Conservation (phyloP, 2,329 filamentous ascomycete species). For the Apiospora arundinis region DNA sequence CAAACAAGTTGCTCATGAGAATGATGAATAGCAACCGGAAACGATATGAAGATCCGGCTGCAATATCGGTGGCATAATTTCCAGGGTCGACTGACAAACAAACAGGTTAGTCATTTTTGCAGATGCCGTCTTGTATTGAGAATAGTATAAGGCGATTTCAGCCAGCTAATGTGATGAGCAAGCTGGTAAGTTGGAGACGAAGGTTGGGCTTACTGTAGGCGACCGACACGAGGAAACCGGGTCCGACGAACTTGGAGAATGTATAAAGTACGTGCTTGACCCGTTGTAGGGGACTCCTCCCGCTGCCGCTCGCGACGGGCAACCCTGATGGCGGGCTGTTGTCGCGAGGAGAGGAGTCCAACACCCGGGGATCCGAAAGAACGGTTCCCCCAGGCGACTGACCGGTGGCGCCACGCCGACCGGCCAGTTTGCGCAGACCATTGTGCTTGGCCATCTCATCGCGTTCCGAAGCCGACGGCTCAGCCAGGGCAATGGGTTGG, state of each 20-base stretch:
- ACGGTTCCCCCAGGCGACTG: conserved; percentile 33
- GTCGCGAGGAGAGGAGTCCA: conserved; percentile 25
- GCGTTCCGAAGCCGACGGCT: conserved; percentile 29
- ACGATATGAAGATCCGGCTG: conserved; percentile 69
- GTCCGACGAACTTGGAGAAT: conserved; percentile 66
- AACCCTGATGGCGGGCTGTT: conserved; percentile 17
- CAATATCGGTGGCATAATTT: conserved; percentile 75
- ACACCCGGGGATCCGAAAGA: conserved; percentile 26
- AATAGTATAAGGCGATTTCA: conserved; percentile 10
- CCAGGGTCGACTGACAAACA: conserved; percentile 58
- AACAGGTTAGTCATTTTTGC: background rate
- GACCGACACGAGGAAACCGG: conserved; percentile 69
- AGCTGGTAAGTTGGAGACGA: background rate
- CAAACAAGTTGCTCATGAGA: conserved; percentile 72
- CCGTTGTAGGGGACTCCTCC: conserved; percentile 28
- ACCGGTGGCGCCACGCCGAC: conserved; percentile 28
- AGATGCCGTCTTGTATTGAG: background rate
- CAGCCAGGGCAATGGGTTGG: conserved; percentile 33
- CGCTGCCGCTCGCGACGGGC: background rate
- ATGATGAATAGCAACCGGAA: conserved; percentile 73
- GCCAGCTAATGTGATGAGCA: background rate
- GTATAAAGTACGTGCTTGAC: conserved; percentile 46
- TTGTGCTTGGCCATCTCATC: conserved; percentile 23
- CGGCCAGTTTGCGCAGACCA: conserved; percentile 31
- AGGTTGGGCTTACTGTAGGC: conserved; percentile 55